Evolutionary conservation across 148 eudicot genomes (phyloP).

Genomic region (Rhododendron henanense): DNA sequence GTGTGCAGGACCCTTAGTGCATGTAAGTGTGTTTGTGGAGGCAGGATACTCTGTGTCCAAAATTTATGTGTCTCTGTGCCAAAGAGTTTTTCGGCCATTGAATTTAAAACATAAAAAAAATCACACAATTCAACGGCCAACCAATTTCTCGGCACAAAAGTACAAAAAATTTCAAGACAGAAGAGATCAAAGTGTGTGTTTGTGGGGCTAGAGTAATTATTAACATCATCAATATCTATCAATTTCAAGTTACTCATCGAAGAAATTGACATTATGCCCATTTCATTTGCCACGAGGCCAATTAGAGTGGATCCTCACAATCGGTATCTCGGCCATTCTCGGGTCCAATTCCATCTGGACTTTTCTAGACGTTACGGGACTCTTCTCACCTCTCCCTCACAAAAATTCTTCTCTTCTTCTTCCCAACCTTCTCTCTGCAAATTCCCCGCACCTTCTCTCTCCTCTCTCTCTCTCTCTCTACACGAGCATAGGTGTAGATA

Average conservation of each 20-base stretch:
- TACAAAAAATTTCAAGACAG: no score
- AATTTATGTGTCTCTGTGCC: no score
- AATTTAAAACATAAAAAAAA: no score
- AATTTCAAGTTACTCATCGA: no score
- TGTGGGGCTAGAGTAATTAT: no score
- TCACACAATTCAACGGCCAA: no score
- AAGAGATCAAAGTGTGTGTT: no score
- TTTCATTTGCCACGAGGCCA: background rate
- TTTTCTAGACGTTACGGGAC: conserved; percentile 14
- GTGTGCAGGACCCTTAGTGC: no score
- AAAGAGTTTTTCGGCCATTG: fast-evolving
- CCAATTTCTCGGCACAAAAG: no score
- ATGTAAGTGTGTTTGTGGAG: no score
- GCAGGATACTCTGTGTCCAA: no score
- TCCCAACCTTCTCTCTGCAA: background rate
- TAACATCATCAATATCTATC: no score
- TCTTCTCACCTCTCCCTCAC: background rate
- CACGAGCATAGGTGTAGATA: background rate
- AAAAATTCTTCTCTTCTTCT: background rate
- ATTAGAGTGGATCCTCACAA: background rate
- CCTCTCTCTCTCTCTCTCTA: background rate
- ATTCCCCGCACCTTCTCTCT: background rate
- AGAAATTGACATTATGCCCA: background rate
- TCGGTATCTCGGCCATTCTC: background rate
- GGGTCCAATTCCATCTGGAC: background rate